These are phyloP conservation scores for Rachicladosporium sp. DNA, from an alignment of 2,329 filamentous ascomycete genomes.

Conservation along the genomic window DNA sequence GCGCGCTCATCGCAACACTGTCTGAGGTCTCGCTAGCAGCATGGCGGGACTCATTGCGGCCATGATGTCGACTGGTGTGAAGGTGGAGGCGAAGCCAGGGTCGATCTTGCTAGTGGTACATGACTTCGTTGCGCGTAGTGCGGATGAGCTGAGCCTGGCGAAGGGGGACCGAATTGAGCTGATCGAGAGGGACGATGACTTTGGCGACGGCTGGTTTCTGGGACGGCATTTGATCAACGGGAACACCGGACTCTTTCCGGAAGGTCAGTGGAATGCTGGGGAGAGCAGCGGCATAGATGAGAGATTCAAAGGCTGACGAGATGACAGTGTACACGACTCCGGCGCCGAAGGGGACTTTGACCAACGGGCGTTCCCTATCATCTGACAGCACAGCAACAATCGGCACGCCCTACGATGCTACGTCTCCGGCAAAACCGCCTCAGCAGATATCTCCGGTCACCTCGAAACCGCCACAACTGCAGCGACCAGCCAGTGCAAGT, in stretches of 20 bases:
- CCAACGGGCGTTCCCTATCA: constrained; percentile 4
- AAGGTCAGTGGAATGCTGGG: constrained; percentile 42
- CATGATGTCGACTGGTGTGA: neutral
- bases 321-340: constrained; percentile 28
- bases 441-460: too few relatives aligned
- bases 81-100: constrained; percentile 18
- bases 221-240: constrained; percentile 61
- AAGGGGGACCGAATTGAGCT: constrained; percentile 78
- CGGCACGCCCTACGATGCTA: too few relatives aligned
- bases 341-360: constrained; percentile 23
- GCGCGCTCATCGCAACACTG: too few relatives aligned
- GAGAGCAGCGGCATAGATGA: constrained; percentile 7
- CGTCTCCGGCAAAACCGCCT: too few relatives aligned
- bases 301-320: neutral
- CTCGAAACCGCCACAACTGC: neutral
- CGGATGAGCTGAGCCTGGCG: constrained; percentile 78
- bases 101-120: constrained; percentile 56
- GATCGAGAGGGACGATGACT: constrained; percentile 76
- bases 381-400: too few relatives aligned
- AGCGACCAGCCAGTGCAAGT: constrained; percentile 7
- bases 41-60: too few relatives aligned
- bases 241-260: constrained; percentile 68
- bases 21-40: too few relatives aligned
- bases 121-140: constrained; percentile 82
- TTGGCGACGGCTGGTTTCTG: constrained; percentile 69